Percentiles rank a stretch among this genome's conserved stretches.
These are phyloP conservation scores for Mortierella sp. DNA, from an alignment of 371 early-diverging fungal genomes.

Conservation along the genomic window DNA sequence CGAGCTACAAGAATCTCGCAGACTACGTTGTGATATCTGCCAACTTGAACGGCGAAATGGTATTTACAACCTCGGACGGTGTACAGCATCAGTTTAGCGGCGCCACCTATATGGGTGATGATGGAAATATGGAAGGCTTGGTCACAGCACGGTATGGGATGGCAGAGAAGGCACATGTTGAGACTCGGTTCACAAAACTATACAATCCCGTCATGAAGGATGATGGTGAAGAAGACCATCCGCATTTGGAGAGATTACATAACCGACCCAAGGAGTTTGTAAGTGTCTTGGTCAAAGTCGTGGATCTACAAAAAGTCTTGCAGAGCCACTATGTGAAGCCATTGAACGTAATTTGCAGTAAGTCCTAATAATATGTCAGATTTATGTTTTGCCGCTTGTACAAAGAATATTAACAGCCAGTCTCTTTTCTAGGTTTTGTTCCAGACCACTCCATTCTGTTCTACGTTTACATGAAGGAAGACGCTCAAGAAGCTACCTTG, in stretches of 20 bases:
- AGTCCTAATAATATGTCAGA: too few relatives aligned
- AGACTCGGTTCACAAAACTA: slow-evolving; percentile 39
- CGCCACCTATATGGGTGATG: neutral
- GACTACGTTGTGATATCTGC: slow-evolving; percentile 48
- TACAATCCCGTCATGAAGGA: slow-evolving; percentile 29
- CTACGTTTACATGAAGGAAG: slow-evolving; percentile 34
- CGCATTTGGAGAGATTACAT: slow-evolving; percentile 21
- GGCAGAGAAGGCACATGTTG: slow-evolving; percentile 50
- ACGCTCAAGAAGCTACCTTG: slow-evolving; percentile 31
- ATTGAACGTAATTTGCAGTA: slow-evolving; percentile 49
- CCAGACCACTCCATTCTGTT: slow-evolving; percentile 39
- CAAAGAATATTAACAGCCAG: neutral
- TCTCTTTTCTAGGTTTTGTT: slow-evolving; percentile 18
- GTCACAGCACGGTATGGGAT: slow-evolving; percentile 20
- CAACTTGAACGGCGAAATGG: slow-evolving; percentile 43
- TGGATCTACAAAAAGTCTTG: slow-evolving; percentile 48
- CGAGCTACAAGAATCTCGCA: slow-evolving; percentile 40
- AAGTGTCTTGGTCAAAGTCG: slow-evolving; percentile 35
- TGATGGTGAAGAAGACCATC: slow-evolving; percentile 27
- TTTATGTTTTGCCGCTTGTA: too few relatives aligned
- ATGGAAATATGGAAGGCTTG: neutral
- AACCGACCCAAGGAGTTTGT: slow-evolving; percentile 37
- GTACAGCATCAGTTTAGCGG: neutral
- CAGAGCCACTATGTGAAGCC: slow-evolving; percentile 53
- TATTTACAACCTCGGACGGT: slow-evolving; percentile 42